A percentile compares a stretch with the other conserved stretches of the same genome.
These are phyloP conservation scores for Pyrenophora teres DNA, from an alignment of 2,329 filamentous ascomycete genomes.

Conservation along the genomic window DNA sequence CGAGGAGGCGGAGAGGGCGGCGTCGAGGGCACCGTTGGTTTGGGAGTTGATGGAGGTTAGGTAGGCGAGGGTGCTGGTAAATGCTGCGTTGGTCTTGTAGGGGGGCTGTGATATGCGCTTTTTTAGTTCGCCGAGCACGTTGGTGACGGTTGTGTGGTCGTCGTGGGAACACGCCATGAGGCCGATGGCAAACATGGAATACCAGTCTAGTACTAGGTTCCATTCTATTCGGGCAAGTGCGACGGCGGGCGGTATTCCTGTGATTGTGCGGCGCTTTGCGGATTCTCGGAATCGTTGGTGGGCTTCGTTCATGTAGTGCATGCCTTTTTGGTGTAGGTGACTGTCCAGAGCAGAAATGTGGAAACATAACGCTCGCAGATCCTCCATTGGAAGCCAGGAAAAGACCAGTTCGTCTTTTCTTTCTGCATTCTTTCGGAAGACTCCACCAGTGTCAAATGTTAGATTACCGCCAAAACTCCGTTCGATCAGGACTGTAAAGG, in stretches of 20 bases:
- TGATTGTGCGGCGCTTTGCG: constrained; percentile 24
- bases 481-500: constrained; percentile 50
- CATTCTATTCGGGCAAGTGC: constrained; percentile 58
- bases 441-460: constrained; percentile 50
- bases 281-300: constrained; percentile 55
- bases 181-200: constrained; percentile 72
- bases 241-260: constrained; percentile 27
- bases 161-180: constrained; percentile 72
- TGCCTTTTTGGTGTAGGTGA: constrained; percentile 60
- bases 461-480: constrained; percentile 41
- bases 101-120: constrained; percentile 49
- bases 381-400: constrained; percentile 64
- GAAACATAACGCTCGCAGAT: constrained; percentile 65
- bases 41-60: constrained; percentile 77
- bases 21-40: constrained; percentile 72
- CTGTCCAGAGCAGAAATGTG: constrained; percentile 62
- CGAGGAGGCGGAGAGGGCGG: constrained; percentile 70
- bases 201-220: constrained; percentile 68
- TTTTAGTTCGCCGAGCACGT: constrained; percentile 11
- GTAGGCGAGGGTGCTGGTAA: constrained; percentile 67
- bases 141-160: constrained; percentile 62
- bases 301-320: constrained; percentile 63
- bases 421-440: constrained; percentile 47
- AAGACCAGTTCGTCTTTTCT: constrained; percentile 56
- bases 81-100: constrained; percentile 46